Base-by-base conservation (phyloP, 306 rosid species). In the Trifolium repens region DNA sequence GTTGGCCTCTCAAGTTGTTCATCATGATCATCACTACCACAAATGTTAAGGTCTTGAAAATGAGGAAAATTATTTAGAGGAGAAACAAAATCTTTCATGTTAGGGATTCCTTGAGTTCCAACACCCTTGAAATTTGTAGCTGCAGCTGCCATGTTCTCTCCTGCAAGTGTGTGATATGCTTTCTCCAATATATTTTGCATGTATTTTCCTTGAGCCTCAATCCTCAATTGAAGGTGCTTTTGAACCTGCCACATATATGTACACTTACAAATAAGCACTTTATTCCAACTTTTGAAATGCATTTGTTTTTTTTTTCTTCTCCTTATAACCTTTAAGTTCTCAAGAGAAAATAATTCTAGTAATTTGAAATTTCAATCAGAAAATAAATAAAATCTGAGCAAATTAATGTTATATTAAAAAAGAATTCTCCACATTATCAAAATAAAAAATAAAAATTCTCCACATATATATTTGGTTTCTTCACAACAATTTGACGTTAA, bases 161-260 rank as follows among this genome's bases (percentile, higher is more conserved):
- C 96, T 1, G 98, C 96, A 14, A 94, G 98, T 65, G 97, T 94
- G 89, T 92, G 89, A 78, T 92, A 94, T 63, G 98, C 98, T 69
- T 94, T 94, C 83, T 94, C 97, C 75, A 94, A 79, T 84, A 91
- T 94, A 71, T 97, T 91, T 53, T 94, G 97, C 98, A 94, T 94
- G 93, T 94, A 94, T 83, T 94, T 94, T 50, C 98, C 98, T 86
- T 94, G 98, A 54, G 98, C 97, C 75, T 94, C 98, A 16, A 94
- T 91, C 80, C 98, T 90, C 78, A 94, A 77, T 76, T 94, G 98
- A 71, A 94, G 97, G 66, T 92, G 98, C 72, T 87, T 91, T 44
- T 94, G 98, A 47, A 94, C 97, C 98, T 94, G 86, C 80, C 77
- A 86, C 11, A 35, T 8, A 64, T 30, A 27, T 0, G 16, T 4